Evolutionary conservation across 208 protist genomes (phyloP), one percentile per base, ranked within the genome.

Genomic region (Crithidia mellificae): DNA sequence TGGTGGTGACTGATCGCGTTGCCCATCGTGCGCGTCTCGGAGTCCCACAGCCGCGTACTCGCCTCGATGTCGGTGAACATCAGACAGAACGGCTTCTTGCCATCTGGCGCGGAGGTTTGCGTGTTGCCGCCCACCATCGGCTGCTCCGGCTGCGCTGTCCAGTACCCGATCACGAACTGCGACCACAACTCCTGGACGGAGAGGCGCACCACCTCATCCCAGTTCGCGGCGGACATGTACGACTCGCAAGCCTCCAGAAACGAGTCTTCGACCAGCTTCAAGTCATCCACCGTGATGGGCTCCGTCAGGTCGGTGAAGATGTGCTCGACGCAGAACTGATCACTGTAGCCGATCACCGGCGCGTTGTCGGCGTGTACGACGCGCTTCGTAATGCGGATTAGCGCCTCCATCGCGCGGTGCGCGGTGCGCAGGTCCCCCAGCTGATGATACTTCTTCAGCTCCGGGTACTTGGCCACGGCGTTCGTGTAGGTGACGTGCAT

Each of bases 21-120:
- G 57, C 24, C n/a, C 87, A 91, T 93, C 8, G 59, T 41, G 17
- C 64, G 39, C n/a, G 72, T 9, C 51, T 80, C 41, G 17, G 20
- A 58, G 41, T 70, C 69, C 87, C 87, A 93, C 69, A 91, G 67
- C 14, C 65, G 56, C n/a, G 82, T 85, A 51, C 62, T 75, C 29
- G 47, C 69, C 57, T 88, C 75, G 56, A 93, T 72, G 66, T 89
- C 79, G 0, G 83, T 89, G 52, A 85, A 88, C 39, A 88, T 47
- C 14, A 88, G 19, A 43, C 68, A 74, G 61, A 72, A 72, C 20
- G 34, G 43, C 30, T 50, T 29, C 20, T 30, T 34, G 29, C 54
- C 57, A 53, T 72, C 66, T 38, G 49, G 43, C 12, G 15, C 5
- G 43, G 36, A 41, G 36, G 6, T 49, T 17, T 20, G 15, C 5